Evolutionary conservation across 2,329 filamentous ascomycete species (phyloP), one percentile per base, ranked within the genome.

Genomic region (Aspergillus japonicus): DNA sequence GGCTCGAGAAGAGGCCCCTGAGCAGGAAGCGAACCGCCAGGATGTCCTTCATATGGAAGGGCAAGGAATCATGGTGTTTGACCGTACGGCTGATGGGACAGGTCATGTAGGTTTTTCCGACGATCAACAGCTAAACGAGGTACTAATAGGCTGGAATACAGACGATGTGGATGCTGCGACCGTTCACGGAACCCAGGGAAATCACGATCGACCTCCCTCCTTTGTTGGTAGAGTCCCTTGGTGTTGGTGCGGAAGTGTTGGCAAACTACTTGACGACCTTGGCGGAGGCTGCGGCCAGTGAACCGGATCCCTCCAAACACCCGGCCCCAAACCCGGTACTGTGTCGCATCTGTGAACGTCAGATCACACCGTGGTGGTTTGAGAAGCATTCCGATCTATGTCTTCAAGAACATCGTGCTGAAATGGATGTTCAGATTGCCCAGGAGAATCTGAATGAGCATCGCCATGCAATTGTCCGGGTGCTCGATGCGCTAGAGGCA

Each of bases 91-190:
- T 42, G 92, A 92, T 54, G 89, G 88, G 58, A 91, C 95, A 73
- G 95, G 91, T 71, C 94, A 98, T 82, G 92, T 96, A 85, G 82
- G 90, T 84, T 57, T 58, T 54, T 19, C 23, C 26, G 33, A 35
- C 23, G 35, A 39, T 5, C 24, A 26, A 8, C 11, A 33, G 50
- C 39, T 52, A 14, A 14, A 24, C 53, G 4, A 52, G 47, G 50
- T 48, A 35, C 47, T 62, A 68, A 66, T 71, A 77, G 59, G 77
- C 66, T 51, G 19, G 62, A 42, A 51, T 54, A 69, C 62, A 96
- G 91, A 96, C 92, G 19, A 99, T 99, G 96, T 99, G 95, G 95
- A 99, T 99, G 92, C 87, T 99, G 67, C 90, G 95, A 65, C 95
- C 94, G 2, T 96, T 92, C 77, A 88, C 92, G 47, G 85, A 89